Conservation (phyloP, 352 stramenopile genomes). For the Blastocystis hominis region DNA sequence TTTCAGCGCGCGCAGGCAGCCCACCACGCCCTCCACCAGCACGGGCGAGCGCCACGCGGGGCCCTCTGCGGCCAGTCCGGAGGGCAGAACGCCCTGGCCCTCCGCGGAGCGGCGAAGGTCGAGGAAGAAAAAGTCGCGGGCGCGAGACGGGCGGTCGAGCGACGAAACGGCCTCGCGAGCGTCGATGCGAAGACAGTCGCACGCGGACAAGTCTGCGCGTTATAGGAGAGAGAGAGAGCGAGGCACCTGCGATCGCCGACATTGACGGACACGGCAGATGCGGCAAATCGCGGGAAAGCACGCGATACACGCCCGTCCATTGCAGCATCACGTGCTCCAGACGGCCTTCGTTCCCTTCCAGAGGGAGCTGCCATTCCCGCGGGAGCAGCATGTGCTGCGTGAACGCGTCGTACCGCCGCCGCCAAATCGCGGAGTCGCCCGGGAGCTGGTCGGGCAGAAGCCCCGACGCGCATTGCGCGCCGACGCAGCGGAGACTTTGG, state of each 20-base stretch:
- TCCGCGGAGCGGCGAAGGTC: not conserved
- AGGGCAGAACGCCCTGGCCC: not conserved
- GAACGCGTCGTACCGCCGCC: not conserved
- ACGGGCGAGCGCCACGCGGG: not conserved
- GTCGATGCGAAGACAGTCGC: not conserved
- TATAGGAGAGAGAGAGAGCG: not conserved
- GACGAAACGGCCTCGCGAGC: not conserved
- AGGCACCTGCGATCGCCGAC: not conserved
- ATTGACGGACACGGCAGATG: not conserved
- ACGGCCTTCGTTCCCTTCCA: not conserved
- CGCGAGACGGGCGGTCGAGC: not conserved
- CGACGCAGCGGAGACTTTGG: not conserved
- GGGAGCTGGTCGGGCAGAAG: not conserved
- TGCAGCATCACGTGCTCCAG: not conserved
- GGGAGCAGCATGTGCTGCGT: not conserved
- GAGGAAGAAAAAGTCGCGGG: constrained; percentile 1
- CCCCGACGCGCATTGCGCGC: constrained; percentile 1
- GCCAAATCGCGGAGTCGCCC: not conserved
- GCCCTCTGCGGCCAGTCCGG: not conserved
- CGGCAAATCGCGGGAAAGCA: not conserved
- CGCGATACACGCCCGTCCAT: not conserved
- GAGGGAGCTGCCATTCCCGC: not conserved
- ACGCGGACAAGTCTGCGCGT: not conserved
- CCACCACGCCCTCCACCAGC: not conserved
- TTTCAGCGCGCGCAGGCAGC: not conserved